A percentile compares a stretch with the other conserved stretches of the same genome.
phyloP scores from a whole-genome alignment of 2,329 filamentous ascomycete species.

The Claviceps pazoutovae region DNA sequence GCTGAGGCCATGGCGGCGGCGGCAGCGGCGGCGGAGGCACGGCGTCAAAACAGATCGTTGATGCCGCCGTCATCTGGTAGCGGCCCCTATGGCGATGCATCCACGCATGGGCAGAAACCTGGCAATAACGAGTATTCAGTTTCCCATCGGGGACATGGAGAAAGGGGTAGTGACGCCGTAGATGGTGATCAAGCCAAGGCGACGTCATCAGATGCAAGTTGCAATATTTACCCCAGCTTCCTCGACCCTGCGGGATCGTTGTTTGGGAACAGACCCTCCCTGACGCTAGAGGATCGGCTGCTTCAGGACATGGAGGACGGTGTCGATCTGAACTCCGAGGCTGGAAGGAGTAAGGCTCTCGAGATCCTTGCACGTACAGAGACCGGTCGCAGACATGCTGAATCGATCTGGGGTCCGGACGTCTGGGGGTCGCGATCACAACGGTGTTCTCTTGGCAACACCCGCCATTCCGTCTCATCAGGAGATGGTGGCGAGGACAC shows the following conservation, averaged over 20 bases:
- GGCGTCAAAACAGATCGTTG: slow-evolving; percentile 9
- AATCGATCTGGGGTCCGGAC: slow-evolving; percentile 35
- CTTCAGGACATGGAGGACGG: slow-evolving; percentile 31
- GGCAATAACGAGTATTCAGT: slow-evolving; percentile 7
- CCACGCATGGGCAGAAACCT: slow-evolving; percentile 12
- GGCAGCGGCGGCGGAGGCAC: slow-evolving; percentile 22
- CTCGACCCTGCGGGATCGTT: slow-evolving; percentile 30
- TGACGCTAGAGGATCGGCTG: slow-evolving; percentile 38
- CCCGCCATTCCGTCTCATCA: slow-evolving; percentile 14
- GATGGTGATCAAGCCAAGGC: slow-evolving; percentile 15
- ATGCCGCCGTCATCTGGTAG: slow-evolving; percentile 9
- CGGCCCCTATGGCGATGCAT: slow-evolving; percentile 12
- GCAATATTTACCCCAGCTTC: slow-evolving; percentile 27
- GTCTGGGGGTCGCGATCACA: slow-evolving; percentile 25
- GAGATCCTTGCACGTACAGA: slow-evolving; percentile 39
- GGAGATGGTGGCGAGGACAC: slow-evolving; percentile 16
- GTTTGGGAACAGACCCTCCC: slow-evolving; percentile 23
- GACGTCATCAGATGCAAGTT: slow-evolving; percentile 27
- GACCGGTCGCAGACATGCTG: slow-evolving; percentile 33
- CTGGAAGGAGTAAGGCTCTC: slow-evolving; percentile 35
- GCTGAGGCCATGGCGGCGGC: slow-evolving; percentile 37
- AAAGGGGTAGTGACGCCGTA: neutral
- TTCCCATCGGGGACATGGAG: slow-evolving; percentile 1
- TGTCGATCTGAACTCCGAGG: slow-evolving; percentile 30
- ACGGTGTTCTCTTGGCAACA: slow-evolving; percentile 16